phyloP scores from a whole-genome alignment of 495 filamentous ascomycete species.

The Xylaria intraflava region DNA sequence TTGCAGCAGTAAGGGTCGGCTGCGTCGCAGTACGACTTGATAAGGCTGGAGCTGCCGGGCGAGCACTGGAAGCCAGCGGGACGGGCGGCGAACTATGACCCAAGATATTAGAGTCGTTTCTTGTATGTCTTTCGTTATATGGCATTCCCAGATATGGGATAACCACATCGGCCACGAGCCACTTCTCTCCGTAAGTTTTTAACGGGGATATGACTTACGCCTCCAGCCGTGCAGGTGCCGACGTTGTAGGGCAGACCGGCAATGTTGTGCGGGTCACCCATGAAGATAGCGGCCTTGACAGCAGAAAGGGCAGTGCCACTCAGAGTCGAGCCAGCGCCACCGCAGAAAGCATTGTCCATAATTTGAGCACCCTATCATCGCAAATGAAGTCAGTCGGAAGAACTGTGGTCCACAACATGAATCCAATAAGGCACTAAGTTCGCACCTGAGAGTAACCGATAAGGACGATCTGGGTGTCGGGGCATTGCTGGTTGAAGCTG shows the following conservation, averaged over 20 bases:
- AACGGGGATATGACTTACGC: constrained; percentile 44
- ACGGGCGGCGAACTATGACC: constrained; percentile 51
- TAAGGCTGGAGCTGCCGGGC: constrained; percentile 39
- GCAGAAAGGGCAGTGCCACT: constrained; percentile 41
- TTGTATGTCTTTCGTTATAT: too few species aligned
- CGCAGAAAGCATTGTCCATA: constrained; percentile 57
- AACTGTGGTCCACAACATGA: not conserved
- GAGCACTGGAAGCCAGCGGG: constrained; percentile 51
- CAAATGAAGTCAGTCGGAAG: not conserved
- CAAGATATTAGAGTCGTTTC: constrained; percentile 45
- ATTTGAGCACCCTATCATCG: constrained; percentile 51
- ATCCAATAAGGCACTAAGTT: not conserved
- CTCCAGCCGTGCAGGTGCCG: constrained; percentile 50
- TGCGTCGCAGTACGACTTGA: constrained; percentile 60
- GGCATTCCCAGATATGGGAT: too few species aligned
- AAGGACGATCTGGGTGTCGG: constrained; percentile 51
- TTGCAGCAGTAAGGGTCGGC: constrained; percentile 61
- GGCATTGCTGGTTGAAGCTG: constrained; percentile 47
- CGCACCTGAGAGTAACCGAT: constrained; percentile 49
- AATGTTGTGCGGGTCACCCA: constrained; percentile 54
- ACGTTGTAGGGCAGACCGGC: constrained; percentile 53
- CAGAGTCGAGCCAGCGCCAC: constrained; percentile 47
- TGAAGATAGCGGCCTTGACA: constrained; percentile 56
- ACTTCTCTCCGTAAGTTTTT: too few species aligned
- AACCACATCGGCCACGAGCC: too few species aligned